Evolutionary conservation across 768 basidiomycete genomes (phyloP), one percentile per base, ranked within the genome.

Genomic region (Tricholoma bakamatsutake): DNA sequence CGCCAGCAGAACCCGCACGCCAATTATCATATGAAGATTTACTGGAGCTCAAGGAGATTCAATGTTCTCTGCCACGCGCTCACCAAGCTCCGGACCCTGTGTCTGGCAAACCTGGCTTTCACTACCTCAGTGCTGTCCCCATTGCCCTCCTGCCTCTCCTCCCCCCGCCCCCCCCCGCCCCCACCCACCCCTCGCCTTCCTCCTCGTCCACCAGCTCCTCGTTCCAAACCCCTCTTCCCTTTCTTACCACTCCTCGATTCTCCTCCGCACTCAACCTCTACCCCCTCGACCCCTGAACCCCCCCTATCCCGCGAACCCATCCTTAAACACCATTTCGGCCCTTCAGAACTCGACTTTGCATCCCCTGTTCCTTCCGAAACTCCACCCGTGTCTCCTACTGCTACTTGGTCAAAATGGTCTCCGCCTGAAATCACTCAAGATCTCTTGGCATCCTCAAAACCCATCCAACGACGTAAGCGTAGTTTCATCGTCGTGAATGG

Each of bases 41-140:
- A 17, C 78, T 87, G 18, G 86, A 88, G 65, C 77, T 87, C 42
- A 85, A 85, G 61, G 83, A 82, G 59, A 83, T 88, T 42, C 84
- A 83, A 57, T 79, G 81, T 10, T 81, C 82, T 6, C 73, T 87
- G 1, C 85, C 85, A 7, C 73, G 75, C 17, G 82, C 85, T 2
- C 71, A 76, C 52, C 85, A 82, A 68, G 76, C 72, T 0, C 65
- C 67, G 3, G 80, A 79, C 64, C 69, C 66, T 1, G 57, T 76
- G 28, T 69, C 76, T 0, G 77, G 75, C 39, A 71, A 67, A 34
- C 73, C 67, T 11, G 69, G 66, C 17, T 68, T 71, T 40, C 76
- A 75, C 47, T 76, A 72, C 59, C 74, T 80, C 46, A 72, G 76
- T 31, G 71, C 73, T 11, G 85, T 88, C 5, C 87, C 87, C 37